Evolutionary conservation across 2,329 filamentous ascomycete genomes (phyloP).

Genomic region (Cadophora sp.): DNA sequence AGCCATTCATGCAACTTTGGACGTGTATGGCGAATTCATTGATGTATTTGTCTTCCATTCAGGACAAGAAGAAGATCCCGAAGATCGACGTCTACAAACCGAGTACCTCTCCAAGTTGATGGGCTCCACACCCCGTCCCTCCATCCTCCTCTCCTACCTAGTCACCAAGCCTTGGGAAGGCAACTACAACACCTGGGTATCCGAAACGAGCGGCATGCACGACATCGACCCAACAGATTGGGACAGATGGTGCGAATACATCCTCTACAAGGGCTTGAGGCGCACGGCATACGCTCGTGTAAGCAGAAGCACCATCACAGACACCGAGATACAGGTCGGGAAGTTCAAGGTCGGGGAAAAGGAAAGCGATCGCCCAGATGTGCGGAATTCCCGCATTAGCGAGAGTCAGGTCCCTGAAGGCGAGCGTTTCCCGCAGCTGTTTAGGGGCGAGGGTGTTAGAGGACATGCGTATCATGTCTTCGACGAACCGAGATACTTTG

Average conservation of each 20-base stretch:
- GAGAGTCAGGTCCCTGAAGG: slow-evolving; percentile 80
- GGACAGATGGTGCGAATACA: slow-evolving; percentile 99
- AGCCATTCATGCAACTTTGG: slow-evolving; percentile 94
- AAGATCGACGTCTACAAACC: slow-evolving; percentile 86
- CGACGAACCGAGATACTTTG: slow-evolving; percentile 81
- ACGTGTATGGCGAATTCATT: slow-evolving; percentile 87
- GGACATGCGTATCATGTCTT: slow-evolving; percentile 96
- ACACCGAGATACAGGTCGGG: slow-evolving; percentile 95
- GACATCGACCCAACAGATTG: slow-evolving; percentile 93
- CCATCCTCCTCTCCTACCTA: slow-evolving; percentile 88
- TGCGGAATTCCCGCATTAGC: slow-evolving; percentile 62
- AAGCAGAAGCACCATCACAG: slow-evolving; percentile 88
- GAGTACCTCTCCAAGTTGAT: slow-evolving; percentile 89
- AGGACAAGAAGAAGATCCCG: slow-evolving; percentile 93
- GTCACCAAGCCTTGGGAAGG: slow-evolving; percentile 90
- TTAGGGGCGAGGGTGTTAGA: slow-evolving; percentile 84
- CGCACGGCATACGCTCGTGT: slow-evolving; percentile 90
- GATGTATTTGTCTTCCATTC: slow-evolving; percentile 99
- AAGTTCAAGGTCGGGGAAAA: slow-evolving; percentile 87
- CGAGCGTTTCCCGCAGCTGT: slow-evolving; percentile 82
- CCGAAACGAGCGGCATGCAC: slow-evolving; percentile 85
- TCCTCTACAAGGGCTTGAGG: slow-evolving; percentile 88
- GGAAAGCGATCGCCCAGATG: slow-evolving; percentile 65
- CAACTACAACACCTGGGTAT: slow-evolving; percentile 97
- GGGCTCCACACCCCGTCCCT: slow-evolving; percentile 79